Base-by-base conservation (phyloP, 1,284 basidiomycete genomes). In the Fomitiporia mediterranea region DNA sequence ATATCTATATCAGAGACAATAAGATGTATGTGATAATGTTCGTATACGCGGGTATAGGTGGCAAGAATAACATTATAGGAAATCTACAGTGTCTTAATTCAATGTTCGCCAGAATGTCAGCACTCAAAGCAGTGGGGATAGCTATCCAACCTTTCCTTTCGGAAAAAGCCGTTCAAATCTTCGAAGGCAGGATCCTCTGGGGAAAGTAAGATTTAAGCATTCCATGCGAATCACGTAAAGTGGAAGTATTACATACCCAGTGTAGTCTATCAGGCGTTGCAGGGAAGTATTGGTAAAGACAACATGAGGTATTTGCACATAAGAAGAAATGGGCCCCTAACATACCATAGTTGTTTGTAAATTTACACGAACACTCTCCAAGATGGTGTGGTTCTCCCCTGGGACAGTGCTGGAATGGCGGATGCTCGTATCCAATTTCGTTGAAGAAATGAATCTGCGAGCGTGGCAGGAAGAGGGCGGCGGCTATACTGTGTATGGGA, bases 401-500 rank as follows among this genome's bases (percentile, higher is more conserved):
- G 3, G 82, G 81, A 63, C 82, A 84, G 64, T 83, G 81, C 54
- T 64, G 69, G 65, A 69, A 78, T 6, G 76, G 76, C 51, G 67
- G 67, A 60, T 83, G 82, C 61, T 77, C 73, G 63, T 83, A 83
- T 21, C 80, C 81, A 40, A 84, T 82, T 60, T 82, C 76, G 58
- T 78, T 71, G 68, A 88, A 87, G 70, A 85, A 86, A 63, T 88
- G 83, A 50, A 89, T 79, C 67, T 85, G 77, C 53, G 80, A 74
- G 60, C 79, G 82, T 28, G 72, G 72, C 9, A 78, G 74, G 68
- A 90, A 84, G 27, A 89, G 71, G 4, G 81, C 79, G 0, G 80
- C 86, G 8, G 79, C 88, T 53, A 91, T 87, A 44, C 81, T 83
- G 67, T 91, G 89, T 1, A 91, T 83, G 0, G 88, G 90, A 1